Percentiles rank a stretch among this genome's conserved stretches.
phyloP scores from a whole-genome alignment of 2,329 filamentous ascomycete species.

The Lachnellula occidentalis region DNA sequence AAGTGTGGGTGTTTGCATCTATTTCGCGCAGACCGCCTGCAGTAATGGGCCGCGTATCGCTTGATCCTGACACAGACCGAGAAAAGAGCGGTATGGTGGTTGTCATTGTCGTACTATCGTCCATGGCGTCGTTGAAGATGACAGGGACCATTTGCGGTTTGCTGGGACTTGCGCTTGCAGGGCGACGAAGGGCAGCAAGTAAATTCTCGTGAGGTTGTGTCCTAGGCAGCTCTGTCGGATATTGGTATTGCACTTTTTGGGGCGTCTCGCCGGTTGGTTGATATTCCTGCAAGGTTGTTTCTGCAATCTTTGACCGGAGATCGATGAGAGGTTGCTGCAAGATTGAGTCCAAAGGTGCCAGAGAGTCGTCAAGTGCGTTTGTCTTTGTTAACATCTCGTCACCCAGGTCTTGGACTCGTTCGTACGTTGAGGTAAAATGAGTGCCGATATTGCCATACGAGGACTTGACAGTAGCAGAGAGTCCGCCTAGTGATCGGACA shows the following conservation, averaged over 20 bases:
- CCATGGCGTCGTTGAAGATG: conserved; percentile 29
- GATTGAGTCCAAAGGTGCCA: conserved; percentile 55
- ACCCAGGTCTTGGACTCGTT: conserved; percentile 63
- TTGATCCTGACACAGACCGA: conserved; percentile 7
- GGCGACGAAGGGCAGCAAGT: conserved; percentile 42
- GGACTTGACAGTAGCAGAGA: conserved; percentile 64
- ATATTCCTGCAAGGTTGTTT: conserved; percentile 70
- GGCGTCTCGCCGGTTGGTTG: conserved; percentile 81
- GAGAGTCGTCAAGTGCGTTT: conserved; percentile 49
- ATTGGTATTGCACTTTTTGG: conserved; percentile 74
- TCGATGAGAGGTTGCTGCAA: conserved; percentile 65
- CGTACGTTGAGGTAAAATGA: conserved; percentile 64
- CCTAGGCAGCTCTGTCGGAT: conserved; percentile 70
- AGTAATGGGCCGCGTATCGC: conserved; percentile 27
- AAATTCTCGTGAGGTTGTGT: conserved; percentile 60
- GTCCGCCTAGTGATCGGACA: conserved; percentile 54
- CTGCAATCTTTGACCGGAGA: conserved; percentile 64
- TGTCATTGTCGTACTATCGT: conserved; percentile 1
- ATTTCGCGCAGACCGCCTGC: conserved; percentile 44
- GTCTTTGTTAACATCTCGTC: conserved; percentile 60
- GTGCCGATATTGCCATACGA: conserved; percentile 67
- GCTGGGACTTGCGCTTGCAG: conserved; percentile 27
- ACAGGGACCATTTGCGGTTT: conserved; percentile 31
- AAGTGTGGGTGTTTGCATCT: conserved; percentile 37
- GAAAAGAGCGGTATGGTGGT: conserved; percentile 10